Percentiles rank a stretch among this genome's conserved stretches.
These are phyloP conservation scores for Spergularia azorica DNA, from an alignment of 179 eudicot species.

Conservation along the genomic window DNA sequence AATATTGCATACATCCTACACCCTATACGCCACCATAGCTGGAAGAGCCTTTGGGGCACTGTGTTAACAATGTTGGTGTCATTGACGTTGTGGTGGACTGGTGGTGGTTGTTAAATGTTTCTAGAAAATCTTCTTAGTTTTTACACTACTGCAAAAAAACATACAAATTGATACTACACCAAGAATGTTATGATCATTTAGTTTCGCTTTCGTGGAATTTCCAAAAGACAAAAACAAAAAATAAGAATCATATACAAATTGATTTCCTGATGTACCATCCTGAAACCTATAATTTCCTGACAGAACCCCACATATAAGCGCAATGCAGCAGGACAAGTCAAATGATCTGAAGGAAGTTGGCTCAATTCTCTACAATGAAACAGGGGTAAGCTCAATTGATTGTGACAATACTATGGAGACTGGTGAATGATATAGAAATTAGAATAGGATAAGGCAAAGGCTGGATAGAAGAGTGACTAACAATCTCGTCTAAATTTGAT, in stretches of 20 bases:
- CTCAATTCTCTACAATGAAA: conserved; percentile 48
- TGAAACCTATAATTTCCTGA: not conserved
- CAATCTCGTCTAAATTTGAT: not conserved
- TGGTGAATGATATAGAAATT: not conserved
- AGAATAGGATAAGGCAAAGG: not conserved
- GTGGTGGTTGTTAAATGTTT: too few relatives aligned
- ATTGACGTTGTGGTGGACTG: too few relatives aligned
- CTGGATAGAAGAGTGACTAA: not conserved
- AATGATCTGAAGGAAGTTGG: conserved; percentile 54
- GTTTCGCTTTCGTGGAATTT: not conserved
- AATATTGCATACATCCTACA: too few relatives aligned
- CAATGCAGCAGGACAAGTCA: conserved; percentile 76
- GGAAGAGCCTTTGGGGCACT: too few relatives aligned
- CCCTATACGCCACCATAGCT: too few relatives aligned
- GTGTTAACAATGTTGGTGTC: too few relatives aligned
- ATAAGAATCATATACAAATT: too few relatives aligned
- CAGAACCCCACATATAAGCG: conserved; percentile 74
- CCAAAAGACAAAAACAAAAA: too few relatives aligned
- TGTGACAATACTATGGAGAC: not conserved
- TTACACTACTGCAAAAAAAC: too few relatives aligned
- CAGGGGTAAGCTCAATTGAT: conserved; percentile 43
- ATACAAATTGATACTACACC: not conserved
- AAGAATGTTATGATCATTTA: not conserved
- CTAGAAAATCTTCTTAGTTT: too few relatives aligned
- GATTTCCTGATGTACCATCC: too few relatives aligned